Evolutionary conservation across 73 alveolate genomes (phyloP), one percentile per base, ranked within the genome.

Genomic region (Urostyla sp.): DNA sequence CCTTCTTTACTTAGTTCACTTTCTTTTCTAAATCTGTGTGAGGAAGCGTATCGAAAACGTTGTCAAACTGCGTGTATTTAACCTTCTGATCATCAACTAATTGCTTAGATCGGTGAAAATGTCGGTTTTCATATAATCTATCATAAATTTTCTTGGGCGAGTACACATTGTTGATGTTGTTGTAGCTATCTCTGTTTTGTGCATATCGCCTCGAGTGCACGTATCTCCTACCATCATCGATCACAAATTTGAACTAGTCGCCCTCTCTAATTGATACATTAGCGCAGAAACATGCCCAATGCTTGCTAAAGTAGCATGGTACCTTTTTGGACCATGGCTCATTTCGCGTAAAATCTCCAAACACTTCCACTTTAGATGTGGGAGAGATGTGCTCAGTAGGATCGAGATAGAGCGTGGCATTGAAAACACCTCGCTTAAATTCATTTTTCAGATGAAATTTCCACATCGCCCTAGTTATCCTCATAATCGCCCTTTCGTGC

Each of bases 251-350:
- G 48, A 66, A 66, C 26, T 43, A 37, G 27, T 66, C 51, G 18
- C 80, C 80, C 13, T 31, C 30, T 54, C 23, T 66, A 3, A 66
- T 66, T 27, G 51, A 40, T 1, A 44, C 28, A 40, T n/a, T 40
- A 44, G 46, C 59, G 37, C 44, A 40, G 44, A 66, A 66, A 63
- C 80, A 66, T 2, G 37, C 44, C 50, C 34, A 43, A 20, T 16
- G 27, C 28, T 37, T 37, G 28, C 44, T 63, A 26, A 18, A 66
- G 20, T 4, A 5, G 63, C 80, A 66, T 16, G 11, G 13, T 7
- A 66, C 10, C 66, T 44, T 66, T 31, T 66, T 51, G 11, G n/a
- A 2, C 80, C 80, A 66, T 6, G 80, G 80, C 52, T 40, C 16
- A 16, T 37, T 37, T 20, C 44, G 34, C 27, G 80, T 66, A 26